These are phyloP conservation scores for Chimonanthus salicifolius DNA, from an alignment of 164 flowering plant genomes.

Conservation along the genomic window DNA sequence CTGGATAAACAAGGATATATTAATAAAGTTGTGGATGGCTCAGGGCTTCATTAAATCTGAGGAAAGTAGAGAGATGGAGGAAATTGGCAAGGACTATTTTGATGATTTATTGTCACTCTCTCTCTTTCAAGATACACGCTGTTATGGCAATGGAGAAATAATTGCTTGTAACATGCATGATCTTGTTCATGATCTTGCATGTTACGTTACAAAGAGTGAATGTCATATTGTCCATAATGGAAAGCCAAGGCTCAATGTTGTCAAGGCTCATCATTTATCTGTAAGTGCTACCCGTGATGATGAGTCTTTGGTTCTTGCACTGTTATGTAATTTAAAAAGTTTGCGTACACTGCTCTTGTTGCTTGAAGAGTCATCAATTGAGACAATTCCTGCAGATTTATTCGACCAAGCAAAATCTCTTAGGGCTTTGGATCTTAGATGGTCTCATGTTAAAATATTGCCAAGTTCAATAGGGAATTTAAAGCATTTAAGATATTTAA, in stretches of 20 bases:
- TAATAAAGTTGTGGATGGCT: slow-evolving; percentile 16
- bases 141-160: not conserved
- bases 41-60: slow-evolving; percentile 1
- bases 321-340: too few species aligned
- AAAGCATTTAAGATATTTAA: slow-evolving; percentile 8
- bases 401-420: not conserved
- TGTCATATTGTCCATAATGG: not conserved
- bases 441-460: not conserved
- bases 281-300: too few species aligned
- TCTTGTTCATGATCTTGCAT: slow-evolving; percentile 9
- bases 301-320: not conserved
- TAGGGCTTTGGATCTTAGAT: not conserved
- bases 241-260: not conserved
- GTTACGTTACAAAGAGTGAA: not conserved
- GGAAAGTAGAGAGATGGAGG: not conserved
- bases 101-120: slow-evolving; percentile 7
- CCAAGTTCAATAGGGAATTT: slow-evolving; percentile 1
- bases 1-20: not conserved
- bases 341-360: not conserved
- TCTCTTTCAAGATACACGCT: not conserved
- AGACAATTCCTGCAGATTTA: not conserved
- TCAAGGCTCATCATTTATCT: not conserved
- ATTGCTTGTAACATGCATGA: slow-evolving; percentile 6
- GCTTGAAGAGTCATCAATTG: not conserved
- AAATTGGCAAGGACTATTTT: slow-evolving; percentile 1